A percentile compares a stretch with the other conserved stretches of the same genome.
Conservation (phyloP, 140 eudicot species). For the Stevia rebaudiana region DNA sequence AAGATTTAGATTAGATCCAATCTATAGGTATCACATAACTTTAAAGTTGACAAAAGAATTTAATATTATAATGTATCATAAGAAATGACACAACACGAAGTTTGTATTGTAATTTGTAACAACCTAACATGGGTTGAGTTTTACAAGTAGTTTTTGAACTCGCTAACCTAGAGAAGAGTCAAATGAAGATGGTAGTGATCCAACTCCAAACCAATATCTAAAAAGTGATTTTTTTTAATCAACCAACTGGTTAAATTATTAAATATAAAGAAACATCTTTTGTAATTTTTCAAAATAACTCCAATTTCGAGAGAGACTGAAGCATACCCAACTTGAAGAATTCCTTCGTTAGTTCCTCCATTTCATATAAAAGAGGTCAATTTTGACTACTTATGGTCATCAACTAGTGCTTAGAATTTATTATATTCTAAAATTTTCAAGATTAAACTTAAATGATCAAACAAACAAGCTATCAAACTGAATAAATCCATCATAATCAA, state of each 20-base stretch:
- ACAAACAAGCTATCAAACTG: constrained; percentile 6
- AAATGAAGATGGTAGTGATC: not conserved
- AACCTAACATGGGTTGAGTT: not conserved
- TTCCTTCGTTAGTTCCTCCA: not conserved
- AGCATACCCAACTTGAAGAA: constrained; percentile 4
- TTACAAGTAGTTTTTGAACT: not conserved
- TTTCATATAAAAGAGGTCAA: not conserved
- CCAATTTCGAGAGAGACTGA: not conserved
- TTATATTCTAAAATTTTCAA: not conserved
- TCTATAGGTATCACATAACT: constrained; percentile 2
- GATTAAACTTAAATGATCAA: not conserved
- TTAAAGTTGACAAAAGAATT: not conserved
- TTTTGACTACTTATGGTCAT: not conserved
- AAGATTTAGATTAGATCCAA: not conserved
- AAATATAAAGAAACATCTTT: not conserved
- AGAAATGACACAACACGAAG: not conserved
- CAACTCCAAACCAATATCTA: not conserved
- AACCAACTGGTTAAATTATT: not conserved
- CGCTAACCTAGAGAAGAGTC: not conserved
- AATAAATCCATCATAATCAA: not conserved
- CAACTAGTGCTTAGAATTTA: not conserved
- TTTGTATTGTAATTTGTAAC: not conserved
- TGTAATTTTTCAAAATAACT: not conserved
- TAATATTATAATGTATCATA: not conserved
- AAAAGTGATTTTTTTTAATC: not conserved